Percentiles rank a stretch among this genome's conserved stretches.
Conservation (phyloP, 805 yeast genomes). For the Phaffomyces opuntiae region DNA sequence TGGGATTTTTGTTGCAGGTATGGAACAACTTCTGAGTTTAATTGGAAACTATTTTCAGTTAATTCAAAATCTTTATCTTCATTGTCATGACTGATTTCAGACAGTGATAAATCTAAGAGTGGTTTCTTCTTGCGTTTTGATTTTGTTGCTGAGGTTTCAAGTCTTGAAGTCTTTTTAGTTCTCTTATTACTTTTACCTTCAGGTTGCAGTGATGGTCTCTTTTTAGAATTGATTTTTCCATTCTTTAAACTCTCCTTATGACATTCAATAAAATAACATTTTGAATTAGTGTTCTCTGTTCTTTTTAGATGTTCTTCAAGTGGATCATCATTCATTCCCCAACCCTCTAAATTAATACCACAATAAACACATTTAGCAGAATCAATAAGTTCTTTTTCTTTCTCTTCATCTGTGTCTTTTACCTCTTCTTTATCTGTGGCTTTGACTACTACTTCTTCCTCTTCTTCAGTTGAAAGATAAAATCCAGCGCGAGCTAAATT, state of each 20-base stretch:
- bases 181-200: neutral
- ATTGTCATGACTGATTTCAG: neutral
- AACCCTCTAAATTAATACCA: constrained; percentile 56
- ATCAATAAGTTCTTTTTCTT: constrained; percentile 38
- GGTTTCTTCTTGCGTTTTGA: neutral
- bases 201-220: neutral
- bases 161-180: neutral
- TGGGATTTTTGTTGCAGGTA: constrained; percentile 8
- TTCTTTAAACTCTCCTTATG: neutral
- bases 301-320: constrained; percentile 46
- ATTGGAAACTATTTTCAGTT: constrained; percentile 14
- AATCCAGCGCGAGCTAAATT: constrained; percentile 59
- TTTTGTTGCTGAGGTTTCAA: neutral
- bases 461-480: constrained; percentile 42
- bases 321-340: constrained; percentile 66
- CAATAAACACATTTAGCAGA: constrained; percentile 61
- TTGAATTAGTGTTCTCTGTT: constrained; percentile 23
- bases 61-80: constrained; percentile 19
- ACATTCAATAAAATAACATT: constrained; percentile 29
- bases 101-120: too few relatives aligned
- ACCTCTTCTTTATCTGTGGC: constrained; percentile 30
- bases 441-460: constrained; percentile 29
- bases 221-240: neutral
- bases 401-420: constrained; percentile 32
- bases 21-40: constrained; percentile 14